Evolutionary conservation across 1,284 basidiomycete species (phyloP), one percentile per base, ranked within the genome.

Genomic region (Cryptococcus sp.): DNA sequence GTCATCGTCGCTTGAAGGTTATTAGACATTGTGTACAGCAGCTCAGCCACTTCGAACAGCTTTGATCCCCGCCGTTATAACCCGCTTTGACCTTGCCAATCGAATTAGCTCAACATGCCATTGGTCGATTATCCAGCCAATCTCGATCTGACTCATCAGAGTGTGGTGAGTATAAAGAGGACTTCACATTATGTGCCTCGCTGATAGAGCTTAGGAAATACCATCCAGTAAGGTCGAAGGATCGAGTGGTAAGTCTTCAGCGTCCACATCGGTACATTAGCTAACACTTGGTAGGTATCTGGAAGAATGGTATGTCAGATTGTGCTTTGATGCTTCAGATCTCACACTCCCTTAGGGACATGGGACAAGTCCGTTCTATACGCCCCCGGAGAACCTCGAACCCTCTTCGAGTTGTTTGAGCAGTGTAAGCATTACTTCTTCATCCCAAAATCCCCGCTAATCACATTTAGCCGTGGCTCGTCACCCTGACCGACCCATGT

Each of bases 351-450:
- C 31, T 5, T 55, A 72, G 70, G 52, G 32, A 61, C 68, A 42
- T 76, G 65, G 59, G 59, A 67, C 35, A 51, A 59, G 32, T 53
- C 58, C 5, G 50, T 60, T 8, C 52, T 68, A 41, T 58, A 53
- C 13, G 42, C 50, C 14, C 55, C 61, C 11, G 60, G 53, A 4
- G 62, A 72, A 50, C 70, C 76, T 0, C 49, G 53, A 11, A 71
- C 72, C 8, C 59, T 74, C 3, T 64, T 64, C 55, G 70, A 77
- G 62, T 52, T 77, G 23, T 76, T 77, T 59, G 75, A 77, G 37
- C 63, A 72, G 50, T 67, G 74, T 76, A 46, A 49, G 73, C 52
- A 11, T 41, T 35, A 2, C 6, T 8, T 3, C 31, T 33, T n/a
- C 23, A 8, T 30, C 33, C 23, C 41, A 8, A 30, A 13, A 15